Percentiles rank a stretch among this genome's conserved stretches.
phyloP scores from a whole-genome alignment of 139 green algal species.

The Marvania coccoides region DNA sequence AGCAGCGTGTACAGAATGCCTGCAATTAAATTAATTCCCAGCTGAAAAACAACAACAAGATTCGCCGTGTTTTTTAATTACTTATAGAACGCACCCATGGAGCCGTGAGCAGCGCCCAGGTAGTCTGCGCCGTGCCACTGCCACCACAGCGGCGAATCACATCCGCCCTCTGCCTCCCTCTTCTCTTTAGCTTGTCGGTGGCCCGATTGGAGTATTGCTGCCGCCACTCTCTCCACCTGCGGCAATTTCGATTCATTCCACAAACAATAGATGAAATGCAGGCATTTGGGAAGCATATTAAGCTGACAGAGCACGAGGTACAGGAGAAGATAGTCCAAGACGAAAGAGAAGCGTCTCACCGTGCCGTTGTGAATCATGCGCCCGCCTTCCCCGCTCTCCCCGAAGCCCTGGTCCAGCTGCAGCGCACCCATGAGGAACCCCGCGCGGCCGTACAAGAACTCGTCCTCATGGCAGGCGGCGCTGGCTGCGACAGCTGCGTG shows the following conservation, averaged over 20 bases:
- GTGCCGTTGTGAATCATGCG: neutral
- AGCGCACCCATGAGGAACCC: neutral
- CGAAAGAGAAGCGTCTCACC: too few species aligned
- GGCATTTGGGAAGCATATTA: too few species aligned
- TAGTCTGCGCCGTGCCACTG: constrained; percentile 19
- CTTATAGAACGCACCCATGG: constrained; percentile 1
- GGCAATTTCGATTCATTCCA: too few species aligned
- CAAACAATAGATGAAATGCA: too few species aligned
- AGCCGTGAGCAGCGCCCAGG: constrained; percentile 30
- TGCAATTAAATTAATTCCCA: too few species aligned
- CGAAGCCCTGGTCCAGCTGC: neutral
- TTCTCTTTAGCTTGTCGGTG: neutral
- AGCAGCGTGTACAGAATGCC: constrained; percentile 30
- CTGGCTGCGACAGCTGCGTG: neutral
- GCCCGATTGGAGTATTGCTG: neutral
- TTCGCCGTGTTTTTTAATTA: neutral
- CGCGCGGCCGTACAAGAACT: constrained; percentile 1
- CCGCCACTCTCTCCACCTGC: neutral
- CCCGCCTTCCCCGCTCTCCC: neutral
- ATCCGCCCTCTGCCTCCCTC: too few species aligned
- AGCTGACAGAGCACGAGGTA: too few species aligned
- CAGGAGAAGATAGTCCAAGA: too few species aligned
- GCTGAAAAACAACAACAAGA: neutral
- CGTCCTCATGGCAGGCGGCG: neutral
- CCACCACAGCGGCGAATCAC: constrained; percentile 12